phyloP scores from a whole-genome alignment of 148 eudicot genomes.

The Polygonum maritimum region DNA sequence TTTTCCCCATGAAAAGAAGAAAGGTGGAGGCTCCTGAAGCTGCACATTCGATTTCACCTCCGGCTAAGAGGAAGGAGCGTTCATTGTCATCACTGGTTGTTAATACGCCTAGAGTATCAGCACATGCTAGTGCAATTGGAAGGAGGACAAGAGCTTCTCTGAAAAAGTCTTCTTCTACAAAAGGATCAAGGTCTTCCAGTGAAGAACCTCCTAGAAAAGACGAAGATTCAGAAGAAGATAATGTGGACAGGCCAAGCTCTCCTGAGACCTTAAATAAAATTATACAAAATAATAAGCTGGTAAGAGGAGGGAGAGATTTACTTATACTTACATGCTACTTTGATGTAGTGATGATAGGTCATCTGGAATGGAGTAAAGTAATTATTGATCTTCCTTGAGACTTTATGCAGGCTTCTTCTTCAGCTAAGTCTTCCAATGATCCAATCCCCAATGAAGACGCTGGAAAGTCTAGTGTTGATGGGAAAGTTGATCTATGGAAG shows the following conservation, averaged over 20 bases:
- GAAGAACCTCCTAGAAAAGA: slow-evolving; percentile 56
- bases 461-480: slow-evolving; percentile 45
- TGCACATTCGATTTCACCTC: slow-evolving; percentile 39
- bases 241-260: slow-evolving; percentile 59
- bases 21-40: slow-evolving; percentile 62
- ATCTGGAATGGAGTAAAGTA: background rate
- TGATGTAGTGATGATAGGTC: background rate
- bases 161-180: slow-evolving; percentile 45
- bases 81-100: slow-evolving; percentile 88
- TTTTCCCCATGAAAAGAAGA: slow-evolving; percentile 66
- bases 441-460: slow-evolving; percentile 29
- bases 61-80: slow-evolving; percentile 86
- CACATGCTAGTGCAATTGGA: slow-evolving; percentile 68
- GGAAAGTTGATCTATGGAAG: slow-evolving; percentile 72
- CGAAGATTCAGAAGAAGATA: slow-evolving; percentile 56
- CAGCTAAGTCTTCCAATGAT: slow-evolving; percentile 41
- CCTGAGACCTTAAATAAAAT: slow-evolving; percentile 60
- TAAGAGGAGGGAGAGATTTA: slow-evolving; percentile 13
- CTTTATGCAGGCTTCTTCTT: slow-evolving; percentile 45
- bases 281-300: slow-evolving; percentile 63
- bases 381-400: background rate
- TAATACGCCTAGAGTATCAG: slow-evolving; percentile 63
- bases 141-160: slow-evolving; percentile 60
- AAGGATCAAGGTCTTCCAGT: slow-evolving; percentile 45
- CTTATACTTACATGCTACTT: background rate